Percentiles rank a stretch among this genome's conserved stretches.
phyloP scores from a whole-genome alignment of 176 grass and related monocot species.

The Leersia perrieri region DNA sequence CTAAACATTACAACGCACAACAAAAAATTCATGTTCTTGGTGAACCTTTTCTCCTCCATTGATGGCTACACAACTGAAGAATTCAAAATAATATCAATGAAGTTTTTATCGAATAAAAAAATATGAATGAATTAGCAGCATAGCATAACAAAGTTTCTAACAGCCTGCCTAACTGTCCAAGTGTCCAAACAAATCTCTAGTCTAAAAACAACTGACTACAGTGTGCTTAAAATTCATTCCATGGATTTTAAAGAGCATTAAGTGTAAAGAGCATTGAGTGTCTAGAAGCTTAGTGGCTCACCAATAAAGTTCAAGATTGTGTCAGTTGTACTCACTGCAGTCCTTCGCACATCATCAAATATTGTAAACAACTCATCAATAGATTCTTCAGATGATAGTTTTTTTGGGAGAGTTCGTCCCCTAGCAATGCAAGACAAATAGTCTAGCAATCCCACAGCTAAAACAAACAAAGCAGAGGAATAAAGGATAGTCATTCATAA shows the following conservation, averaged over 20 bases:
- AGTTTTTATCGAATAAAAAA: too few relatives aligned
- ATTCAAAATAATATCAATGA: background rate
- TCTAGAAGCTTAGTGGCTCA: conserved; percentile 42
- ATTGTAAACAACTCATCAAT: conserved; percentile 84
- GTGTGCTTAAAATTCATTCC: background rate
- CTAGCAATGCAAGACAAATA: conserved; percentile 54
- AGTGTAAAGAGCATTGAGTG: background rate
- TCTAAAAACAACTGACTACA: conserved; percentile 2
- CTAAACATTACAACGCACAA: background rate
- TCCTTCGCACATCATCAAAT: conserved; percentile 83
- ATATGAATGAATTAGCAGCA: background rate
- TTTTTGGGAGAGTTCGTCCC: conserved; percentile 37
- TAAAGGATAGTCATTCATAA: conserved; percentile 1
- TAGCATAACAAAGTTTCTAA: background rate
- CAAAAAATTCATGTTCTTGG: background rate
- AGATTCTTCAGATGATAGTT: conserved; percentile 29
- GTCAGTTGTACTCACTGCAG: conserved; percentile 53
- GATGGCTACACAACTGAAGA: background rate
- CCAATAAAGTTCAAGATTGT: conserved; percentile 74
- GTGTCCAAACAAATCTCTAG: background rate
- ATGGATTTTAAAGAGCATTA: background rate
- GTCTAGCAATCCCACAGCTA: conserved; percentile 57
- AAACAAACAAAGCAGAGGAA: conserved; percentile 32
- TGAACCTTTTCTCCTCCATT: background rate
- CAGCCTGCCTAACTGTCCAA: background rate